These are phyloP conservation scores for Neltuma alba DNA, from an alignment of 306 rosid genomes.

Conservation along the genomic window DNA sequence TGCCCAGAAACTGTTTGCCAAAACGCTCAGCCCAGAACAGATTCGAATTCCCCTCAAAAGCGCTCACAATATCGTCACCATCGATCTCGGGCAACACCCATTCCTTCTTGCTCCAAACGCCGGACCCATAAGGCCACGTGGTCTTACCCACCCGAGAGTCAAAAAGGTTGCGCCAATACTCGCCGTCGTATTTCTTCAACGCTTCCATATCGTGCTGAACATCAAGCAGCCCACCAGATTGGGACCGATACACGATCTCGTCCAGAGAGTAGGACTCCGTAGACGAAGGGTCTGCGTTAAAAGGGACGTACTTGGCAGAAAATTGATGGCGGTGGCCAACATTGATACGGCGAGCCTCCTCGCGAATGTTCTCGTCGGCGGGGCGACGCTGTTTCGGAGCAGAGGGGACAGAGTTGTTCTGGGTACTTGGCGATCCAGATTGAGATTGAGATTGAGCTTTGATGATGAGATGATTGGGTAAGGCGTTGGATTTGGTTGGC, in stretches of 20 bases:
- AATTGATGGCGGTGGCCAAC: constrained; percentile 49
- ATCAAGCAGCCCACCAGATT: constrained; percentile 76
- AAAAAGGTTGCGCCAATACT: constrained; percentile 78
- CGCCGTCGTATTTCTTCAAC: constrained; percentile 65
- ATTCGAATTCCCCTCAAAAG: constrained; percentile 83
- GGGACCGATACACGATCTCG: constrained; percentile 82
- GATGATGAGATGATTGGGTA: constrained; percentile 18
- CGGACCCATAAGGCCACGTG: constrained; percentile 86
- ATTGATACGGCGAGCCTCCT: constrained; percentile 74
- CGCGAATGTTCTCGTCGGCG: constrained; percentile 68
- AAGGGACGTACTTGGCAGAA: constrained; percentile 84
- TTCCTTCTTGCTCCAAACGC: constrained; percentile 87
- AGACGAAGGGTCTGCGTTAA: constrained; percentile 58
- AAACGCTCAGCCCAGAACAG: constrained; percentile 91
- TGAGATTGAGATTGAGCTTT: constrained; percentile 40
- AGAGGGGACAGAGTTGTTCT: constrained; percentile 13
- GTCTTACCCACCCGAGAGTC: constrained; percentile 78
- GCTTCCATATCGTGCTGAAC: constrained; percentile 75
- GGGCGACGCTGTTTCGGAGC: constrained; percentile 56
- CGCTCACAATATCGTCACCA: constrained; percentile 69
- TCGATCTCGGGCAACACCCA: constrained; percentile 84
- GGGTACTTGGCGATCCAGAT: constrained; percentile 30
- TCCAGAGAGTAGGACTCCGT: constrained; percentile 79
- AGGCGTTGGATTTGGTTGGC: constrained; percentile 32
- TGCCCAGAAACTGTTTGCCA: constrained; percentile 70